phyloP scores from a whole-genome alignment of 169 alveolate genomes.

The Cryptosporidium baileyi region DNA sequence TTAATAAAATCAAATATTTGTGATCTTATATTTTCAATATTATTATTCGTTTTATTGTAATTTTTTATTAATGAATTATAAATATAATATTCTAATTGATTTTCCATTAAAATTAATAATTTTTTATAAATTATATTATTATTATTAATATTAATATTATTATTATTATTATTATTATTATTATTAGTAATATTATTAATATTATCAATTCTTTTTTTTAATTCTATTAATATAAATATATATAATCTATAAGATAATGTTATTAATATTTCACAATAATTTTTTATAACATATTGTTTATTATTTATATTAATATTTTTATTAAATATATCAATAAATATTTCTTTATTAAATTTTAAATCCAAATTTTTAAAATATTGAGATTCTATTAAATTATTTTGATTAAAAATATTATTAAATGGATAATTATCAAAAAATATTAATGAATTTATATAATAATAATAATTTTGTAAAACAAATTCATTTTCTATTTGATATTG shows the following conservation, averaged over 20 bases:
- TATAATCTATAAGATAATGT: neutral
- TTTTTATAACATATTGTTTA: neutral
- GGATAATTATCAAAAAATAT: constrained; percentile 2
- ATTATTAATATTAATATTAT: neutral
- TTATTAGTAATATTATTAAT: neutral
- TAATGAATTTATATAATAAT: constrained; percentile 3
- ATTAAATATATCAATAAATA: too few species aligned
- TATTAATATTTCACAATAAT: neutral
- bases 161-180: neutral
- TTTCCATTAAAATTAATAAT: constrained; percentile 5
- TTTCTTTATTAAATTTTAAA: too few species aligned
- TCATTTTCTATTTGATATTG: constrained; percentile 6
- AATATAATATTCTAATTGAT: neutral
- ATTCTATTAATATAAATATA: neutral
- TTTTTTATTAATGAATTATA: neutral
- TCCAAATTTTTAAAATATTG: neutral
- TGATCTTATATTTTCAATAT: neutral
- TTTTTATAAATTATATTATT: neutral
- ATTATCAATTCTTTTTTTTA: neutral
- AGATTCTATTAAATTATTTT: neutral
- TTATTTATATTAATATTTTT: too few species aligned
- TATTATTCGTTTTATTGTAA: neutral
- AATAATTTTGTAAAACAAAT: neutral
- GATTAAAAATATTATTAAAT: neutral
- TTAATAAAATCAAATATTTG: neutral